These are phyloP conservation scores for Xerocomus potaroensis DNA, from an alignment of 768 basidiomycete species.

Conservation along the genomic window DNA sequence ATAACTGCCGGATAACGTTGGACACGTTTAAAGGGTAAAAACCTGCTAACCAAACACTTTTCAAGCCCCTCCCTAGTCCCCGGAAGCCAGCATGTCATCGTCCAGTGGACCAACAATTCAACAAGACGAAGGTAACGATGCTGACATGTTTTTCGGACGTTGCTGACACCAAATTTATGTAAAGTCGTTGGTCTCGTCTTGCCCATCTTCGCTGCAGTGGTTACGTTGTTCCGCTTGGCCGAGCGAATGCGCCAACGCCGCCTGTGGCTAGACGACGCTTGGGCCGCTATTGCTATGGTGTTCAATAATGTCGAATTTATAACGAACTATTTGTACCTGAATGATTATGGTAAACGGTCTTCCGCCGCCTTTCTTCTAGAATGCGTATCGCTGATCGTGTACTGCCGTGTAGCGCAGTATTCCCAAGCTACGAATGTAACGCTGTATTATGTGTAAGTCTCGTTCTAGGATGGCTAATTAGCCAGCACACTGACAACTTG, in stretches of 20 bases:
- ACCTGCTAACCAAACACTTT: background rate
- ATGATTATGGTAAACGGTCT: conserved; percentile 1
- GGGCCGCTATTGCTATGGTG: too few species aligned
- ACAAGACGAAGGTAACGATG: too few species aligned
- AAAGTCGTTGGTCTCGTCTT: background rate
- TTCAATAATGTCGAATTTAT: too few species aligned
- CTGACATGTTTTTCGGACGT: too few species aligned
- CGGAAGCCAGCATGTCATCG: too few species aligned
- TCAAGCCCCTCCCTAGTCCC: too few species aligned
- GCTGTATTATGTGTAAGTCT: background rate
- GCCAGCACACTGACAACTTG: too few species aligned
- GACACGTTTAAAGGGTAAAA: background rate
- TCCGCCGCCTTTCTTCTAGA: background rate
- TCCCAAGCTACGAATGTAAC: background rate
- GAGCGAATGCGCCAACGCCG: too few species aligned
- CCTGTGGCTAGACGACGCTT: too few species aligned
- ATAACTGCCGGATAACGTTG: background rate
- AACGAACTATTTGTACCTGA: too few species aligned
- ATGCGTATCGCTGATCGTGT: background rate
- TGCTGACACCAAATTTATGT: background rate
- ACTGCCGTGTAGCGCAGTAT: background rate
- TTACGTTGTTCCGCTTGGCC: conserved; percentile 1
- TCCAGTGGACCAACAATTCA: too few species aligned
- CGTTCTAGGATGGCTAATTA: too few species aligned
- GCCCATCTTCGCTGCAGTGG: background rate